Evolutionary conservation across 2,329 filamentous ascomycete genomes (phyloP), one percentile per base, ranked within the genome.

Genomic region (Fusarium sublunatum): DNA sequence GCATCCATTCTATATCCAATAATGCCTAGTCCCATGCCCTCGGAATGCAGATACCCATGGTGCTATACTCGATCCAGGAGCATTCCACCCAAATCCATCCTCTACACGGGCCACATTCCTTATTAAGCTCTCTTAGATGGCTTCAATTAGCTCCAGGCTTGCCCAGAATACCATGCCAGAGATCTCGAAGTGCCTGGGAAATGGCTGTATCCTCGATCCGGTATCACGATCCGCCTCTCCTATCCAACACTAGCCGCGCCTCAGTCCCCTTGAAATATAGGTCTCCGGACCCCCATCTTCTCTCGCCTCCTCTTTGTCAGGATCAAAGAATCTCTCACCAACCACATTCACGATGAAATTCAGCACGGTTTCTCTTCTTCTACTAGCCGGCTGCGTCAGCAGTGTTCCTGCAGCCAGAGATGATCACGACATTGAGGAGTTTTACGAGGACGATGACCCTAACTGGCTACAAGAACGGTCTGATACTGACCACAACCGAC

Each of bases 181-280:
- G 36, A 63, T 49, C 62, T 62, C 51, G 39, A 56, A 55, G 48
- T 65, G 25, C 38, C 45, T 64, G 41, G 49, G 35, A 38, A 42
- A 19, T 35, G 29, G 26, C 15, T 47, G 49, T 42, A 41, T 28
- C 48, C 62, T 66, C 34, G 39, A 66, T 56, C 62, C 58, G 62
- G 58, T 40, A 58, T 36, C 31, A 8, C 29, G 29, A 44, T 12
- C 45, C 46, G 42, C 15, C 46, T 40, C 19, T 34, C 12, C 9
- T 25, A 31, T 32, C 42, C 32, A 29, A 25, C 28, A 41, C 26
- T 15, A 5, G 29, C 25, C 40, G 38, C 29, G 10, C 35, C n/a
- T 25, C 32, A 48, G 52, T 61, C 61, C 51, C 53, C 55, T 67
- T 67, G 35, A 64, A 57, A 66, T 66, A 66, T 54, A 40, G 61